phyloP scores from a whole-genome alignment of 768 basidiomycete species.

The Clathrus columnatus region DNA sequence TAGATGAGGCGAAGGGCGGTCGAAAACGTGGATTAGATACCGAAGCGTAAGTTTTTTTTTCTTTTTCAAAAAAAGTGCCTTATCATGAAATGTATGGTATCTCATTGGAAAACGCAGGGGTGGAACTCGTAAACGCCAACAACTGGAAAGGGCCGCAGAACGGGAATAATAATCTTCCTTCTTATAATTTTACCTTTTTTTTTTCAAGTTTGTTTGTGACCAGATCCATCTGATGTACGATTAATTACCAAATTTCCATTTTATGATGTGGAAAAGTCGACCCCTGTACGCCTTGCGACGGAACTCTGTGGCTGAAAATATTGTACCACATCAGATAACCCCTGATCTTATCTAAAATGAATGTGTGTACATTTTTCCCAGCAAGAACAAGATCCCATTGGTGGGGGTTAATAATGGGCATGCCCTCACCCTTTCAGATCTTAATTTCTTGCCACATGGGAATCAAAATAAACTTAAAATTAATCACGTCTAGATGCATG shows the following conservation, averaged over 20 bases:
- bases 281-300: not conserved
- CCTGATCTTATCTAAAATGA: not conserved
- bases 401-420: not conserved
- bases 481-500: no score
- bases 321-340: not conserved
- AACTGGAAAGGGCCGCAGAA: slow-evolving; percentile 53
- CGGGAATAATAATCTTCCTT: slow-evolving; percentile 21
- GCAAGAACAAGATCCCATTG: no score
- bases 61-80: no score
- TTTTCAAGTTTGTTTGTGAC: not conserved
- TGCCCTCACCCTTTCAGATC: not conserved
- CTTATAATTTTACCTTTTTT: no score
- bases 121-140: slow-evolving; percentile 58
- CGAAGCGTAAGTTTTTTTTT: slow-evolving; percentile 42
- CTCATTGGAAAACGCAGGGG: slow-evolving; percentile 27
- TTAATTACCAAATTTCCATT: no score
- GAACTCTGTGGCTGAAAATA: not conserved
- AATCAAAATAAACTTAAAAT: not conserved
- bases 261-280: not conserved
- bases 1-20: slow-evolving; percentile 96
- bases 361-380: not conserved
- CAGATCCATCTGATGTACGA: not conserved
- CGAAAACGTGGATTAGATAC: slow-evolving; percentile 82
- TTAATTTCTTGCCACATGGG: not conserved
- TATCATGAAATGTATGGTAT: not conserved